phyloP scores from a whole-genome alignment of 2,329 filamentous ascomycete genomes.

The Madurella mycetomatis region DNA sequence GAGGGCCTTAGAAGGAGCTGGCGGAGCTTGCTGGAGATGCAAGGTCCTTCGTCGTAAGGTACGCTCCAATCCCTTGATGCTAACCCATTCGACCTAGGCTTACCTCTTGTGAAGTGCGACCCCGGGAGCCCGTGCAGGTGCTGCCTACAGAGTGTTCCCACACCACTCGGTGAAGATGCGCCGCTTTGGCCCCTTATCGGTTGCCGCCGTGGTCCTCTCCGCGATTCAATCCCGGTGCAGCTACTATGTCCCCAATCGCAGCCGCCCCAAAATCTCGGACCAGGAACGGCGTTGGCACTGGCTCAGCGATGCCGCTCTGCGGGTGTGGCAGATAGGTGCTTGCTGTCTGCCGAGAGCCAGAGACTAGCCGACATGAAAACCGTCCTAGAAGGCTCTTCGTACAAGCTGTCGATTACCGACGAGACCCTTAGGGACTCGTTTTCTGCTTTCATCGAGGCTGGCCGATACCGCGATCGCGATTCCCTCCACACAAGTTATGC shows the following conservation, averaged over 20 bases:
- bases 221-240: constrained; percentile 26
- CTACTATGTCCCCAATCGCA: constrained; percentile 26
- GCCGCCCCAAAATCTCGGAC: not conserved
- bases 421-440: constrained; percentile 20
- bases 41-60: constrained; percentile 29
- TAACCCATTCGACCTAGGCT: not conserved
- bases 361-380: constrained; percentile 30
- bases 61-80: not conserved
- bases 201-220: constrained; percentile 29
- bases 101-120: constrained; percentile 23
- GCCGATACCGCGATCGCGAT: constrained; percentile 27
- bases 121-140: constrained; percentile 28
- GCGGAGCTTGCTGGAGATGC: constrained; percentile 32
- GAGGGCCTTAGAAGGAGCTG: constrained; percentile 27
- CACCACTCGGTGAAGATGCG: constrained; percentile 29
- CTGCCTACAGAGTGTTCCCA: constrained; percentile 28
- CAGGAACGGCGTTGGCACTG: not conserved
- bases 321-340: constrained; percentile 21
- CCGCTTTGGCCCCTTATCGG: constrained; percentile 31
- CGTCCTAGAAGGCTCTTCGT: constrained; percentile 26
- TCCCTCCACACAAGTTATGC: constrained; percentile 22
- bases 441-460: constrained; percentile 26
- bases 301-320: constrained; percentile 17
- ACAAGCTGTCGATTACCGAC: constrained; percentile 25
- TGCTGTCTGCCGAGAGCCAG: constrained; percentile 29